Evolutionary conservation across 2,329 filamentous ascomycete species (phyloP).

Genomic region (Colletotrichum tropicale): DNA sequence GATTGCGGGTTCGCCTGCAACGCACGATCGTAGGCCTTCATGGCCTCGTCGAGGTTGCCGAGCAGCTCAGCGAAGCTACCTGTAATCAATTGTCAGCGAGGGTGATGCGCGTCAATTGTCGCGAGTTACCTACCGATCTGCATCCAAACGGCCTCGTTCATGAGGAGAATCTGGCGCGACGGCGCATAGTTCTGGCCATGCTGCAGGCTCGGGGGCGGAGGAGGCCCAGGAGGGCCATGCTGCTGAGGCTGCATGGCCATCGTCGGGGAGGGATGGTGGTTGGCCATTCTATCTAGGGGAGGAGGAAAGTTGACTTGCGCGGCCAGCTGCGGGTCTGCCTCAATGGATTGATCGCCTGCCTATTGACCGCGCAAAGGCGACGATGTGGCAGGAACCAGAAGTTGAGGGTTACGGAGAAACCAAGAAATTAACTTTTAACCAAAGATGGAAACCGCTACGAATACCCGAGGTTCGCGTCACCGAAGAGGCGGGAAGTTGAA

Average conservation of each 20-base stretch:
- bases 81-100: conserved; percentile 43
- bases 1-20: conserved; percentile 88
- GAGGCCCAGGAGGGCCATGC: conserved; percentile 68
- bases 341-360: conserved; percentile 16
- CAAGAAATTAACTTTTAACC: neutral
- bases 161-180: conserved; percentile 74
- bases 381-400: neutral
- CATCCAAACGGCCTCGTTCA: conserved; percentile 91
- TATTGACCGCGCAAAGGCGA: conserved; percentile 19
- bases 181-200: conserved; percentile 63
- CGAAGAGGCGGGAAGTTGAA: neutral
- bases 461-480: neutral
- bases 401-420: neutral
- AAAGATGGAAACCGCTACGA: neutral
- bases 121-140: conserved; percentile 76
- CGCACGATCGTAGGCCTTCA: conserved; percentile 89
- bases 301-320: neutral
- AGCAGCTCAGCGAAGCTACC: conserved; percentile 87
- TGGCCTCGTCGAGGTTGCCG: conserved; percentile 86
- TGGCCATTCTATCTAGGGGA: conserved; percentile 61
- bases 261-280: conserved; percentile 81
- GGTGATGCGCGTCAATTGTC: neutral
- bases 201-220: conserved; percentile 58
- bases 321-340: conserved; percentile 21
- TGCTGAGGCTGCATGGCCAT: conserved; percentile 73